phyloP scores from a whole-genome alignment of 306 rosid genomes.

The Vigna reflexopilosa region DNA sequence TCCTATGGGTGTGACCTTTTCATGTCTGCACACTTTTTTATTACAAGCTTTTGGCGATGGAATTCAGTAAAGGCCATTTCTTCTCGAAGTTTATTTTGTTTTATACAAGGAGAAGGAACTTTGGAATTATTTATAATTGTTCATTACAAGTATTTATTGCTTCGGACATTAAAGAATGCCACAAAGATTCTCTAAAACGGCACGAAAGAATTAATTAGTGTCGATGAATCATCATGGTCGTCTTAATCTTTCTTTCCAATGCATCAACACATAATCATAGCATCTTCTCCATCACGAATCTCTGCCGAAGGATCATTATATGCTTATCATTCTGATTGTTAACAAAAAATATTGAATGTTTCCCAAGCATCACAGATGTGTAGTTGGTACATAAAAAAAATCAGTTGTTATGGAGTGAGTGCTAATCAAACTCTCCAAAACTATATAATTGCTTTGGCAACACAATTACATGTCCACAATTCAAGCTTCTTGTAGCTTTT shows the following conservation, averaged over 20 bases:
- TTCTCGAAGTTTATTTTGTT: not conserved
- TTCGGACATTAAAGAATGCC: not conserved
- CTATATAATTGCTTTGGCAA: not conserved
- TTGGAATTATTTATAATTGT: conserved; percentile 23
- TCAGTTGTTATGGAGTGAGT: conserved; percentile 24
- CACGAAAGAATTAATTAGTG: conserved; percentile 10
- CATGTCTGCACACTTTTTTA: not conserved
- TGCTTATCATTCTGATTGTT: not conserved
- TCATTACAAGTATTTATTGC: not conserved
- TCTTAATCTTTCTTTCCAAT: conserved; percentile 19
- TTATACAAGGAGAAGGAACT: not conserved
- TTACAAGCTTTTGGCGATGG: conserved; percentile 5
- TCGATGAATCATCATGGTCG: conserved; percentile 5
- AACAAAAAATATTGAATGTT: conserved; percentile 12
- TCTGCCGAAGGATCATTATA: not conserved
- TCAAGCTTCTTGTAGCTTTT: conserved; percentile 10
- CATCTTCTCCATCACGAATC: conserved; percentile 32
- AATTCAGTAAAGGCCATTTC: not conserved
- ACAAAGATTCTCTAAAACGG: conserved; percentile 16
- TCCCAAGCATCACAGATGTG: conserved; percentile 36
- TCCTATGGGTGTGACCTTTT: not conserved
- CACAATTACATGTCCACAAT: not conserved
- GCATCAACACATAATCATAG: conserved; percentile 5
- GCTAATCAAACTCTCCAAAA: conserved; percentile 30
- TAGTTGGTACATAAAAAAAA: conserved; percentile 28